Evolutionary conservation across 352 stramenopile species (phyloP).

Genomic region (Peronospora farinosa): DNA sequence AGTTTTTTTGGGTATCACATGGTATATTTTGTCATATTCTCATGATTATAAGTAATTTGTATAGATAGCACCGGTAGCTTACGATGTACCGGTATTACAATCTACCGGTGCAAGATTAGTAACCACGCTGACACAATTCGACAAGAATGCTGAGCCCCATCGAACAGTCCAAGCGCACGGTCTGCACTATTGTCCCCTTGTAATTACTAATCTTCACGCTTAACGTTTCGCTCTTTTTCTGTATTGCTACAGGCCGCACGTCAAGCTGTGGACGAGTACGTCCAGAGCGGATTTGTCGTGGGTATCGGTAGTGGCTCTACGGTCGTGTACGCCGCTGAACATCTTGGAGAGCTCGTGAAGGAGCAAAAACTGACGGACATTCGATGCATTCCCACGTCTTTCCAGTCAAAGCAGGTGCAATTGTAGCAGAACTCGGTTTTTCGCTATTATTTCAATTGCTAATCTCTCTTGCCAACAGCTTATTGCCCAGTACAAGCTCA

Average conservation of each 20-base stretch:
- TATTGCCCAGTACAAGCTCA: slow-evolving; percentile 72
- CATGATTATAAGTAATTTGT: too few relatives aligned
- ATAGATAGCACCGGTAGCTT: too few relatives aligned
- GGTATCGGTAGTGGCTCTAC: slow-evolving; percentile 97
- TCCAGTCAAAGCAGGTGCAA: slow-evolving; percentile 87
- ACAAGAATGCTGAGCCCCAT: slow-evolving; percentile 42
- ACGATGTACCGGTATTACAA: too few relatives aligned
- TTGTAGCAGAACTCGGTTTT: neutral
- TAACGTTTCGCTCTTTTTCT: neutral
- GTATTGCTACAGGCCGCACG: slow-evolving; percentile 51
- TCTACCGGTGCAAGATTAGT: neutral
- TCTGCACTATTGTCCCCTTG: slow-evolving; percentile 7
- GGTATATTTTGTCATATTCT: too few relatives aligned
- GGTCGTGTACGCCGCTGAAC: slow-evolving; percentile 96
- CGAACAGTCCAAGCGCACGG: slow-evolving; percentile 71
- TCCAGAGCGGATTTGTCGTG: slow-evolving; percentile 93
- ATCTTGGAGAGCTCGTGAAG: slow-evolving; percentile 91
- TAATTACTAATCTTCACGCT: neutral
- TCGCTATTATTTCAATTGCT: neutral
- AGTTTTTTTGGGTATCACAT: too few relatives aligned
- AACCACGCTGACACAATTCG: too few relatives aligned
- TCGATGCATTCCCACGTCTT: slow-evolving; percentile 96
- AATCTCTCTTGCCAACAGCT: slow-evolving; percentile 38
- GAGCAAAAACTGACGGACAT: slow-evolving; percentile 87
- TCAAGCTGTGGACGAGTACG: slow-evolving; percentile 89